Base-by-base conservation (phyloP, 176 grass and related monocot genomes). In the Tillandsia fasciculata region DNA sequence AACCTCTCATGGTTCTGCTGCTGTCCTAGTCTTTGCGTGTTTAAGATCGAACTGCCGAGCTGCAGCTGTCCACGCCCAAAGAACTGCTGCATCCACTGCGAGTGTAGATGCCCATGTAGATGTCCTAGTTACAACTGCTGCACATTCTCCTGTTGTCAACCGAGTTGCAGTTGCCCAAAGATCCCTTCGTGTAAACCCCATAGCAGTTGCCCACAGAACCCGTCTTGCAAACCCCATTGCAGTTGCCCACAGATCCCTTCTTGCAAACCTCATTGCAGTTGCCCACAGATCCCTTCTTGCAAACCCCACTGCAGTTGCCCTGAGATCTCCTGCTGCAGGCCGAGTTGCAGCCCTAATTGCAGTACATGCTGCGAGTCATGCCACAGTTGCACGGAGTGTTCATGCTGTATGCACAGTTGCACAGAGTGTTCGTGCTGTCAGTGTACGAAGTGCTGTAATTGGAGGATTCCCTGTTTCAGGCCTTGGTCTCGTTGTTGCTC, bases 1-100 rank as follows among this genome's bases (percentile, higher is more conserved):
- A 82, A 83, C 12, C 47, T 82, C 6, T 78, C 83, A 50, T 89
- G 81, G 52, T 50, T 85, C 29, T 93, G 89, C 82, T 99, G 89
- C 79, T 99, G 89, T 77, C 72, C 33, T 2, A 80, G 88, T 61
- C 74, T 52, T 18, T 84, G 75, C 81, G 22, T 77, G 26, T 56
- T 74, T n/a, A 48, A 27, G n/a, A 48, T 51, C 23, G 64, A 76
- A 52, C 27, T 26, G 52, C 53, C 59, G 14, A 53, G 29, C 50
- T 85, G 83, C 71, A 49, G 53, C 20, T 84, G 75, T 64, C 58
- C 51, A 10, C 51, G 42, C 47, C 23, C 42, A 48, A 67, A 83
- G 51, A 58, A 27, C 52, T 51, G 69, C 12, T 22, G 12, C 51
- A 47, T 13, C 0, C 63, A 57, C 49, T 67, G 22, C 74, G 24